These are phyloP conservation scores for Saccharata proteae DNA, from an alignment of 2,329 filamentous ascomycete genomes.

Conservation along the genomic window DNA sequence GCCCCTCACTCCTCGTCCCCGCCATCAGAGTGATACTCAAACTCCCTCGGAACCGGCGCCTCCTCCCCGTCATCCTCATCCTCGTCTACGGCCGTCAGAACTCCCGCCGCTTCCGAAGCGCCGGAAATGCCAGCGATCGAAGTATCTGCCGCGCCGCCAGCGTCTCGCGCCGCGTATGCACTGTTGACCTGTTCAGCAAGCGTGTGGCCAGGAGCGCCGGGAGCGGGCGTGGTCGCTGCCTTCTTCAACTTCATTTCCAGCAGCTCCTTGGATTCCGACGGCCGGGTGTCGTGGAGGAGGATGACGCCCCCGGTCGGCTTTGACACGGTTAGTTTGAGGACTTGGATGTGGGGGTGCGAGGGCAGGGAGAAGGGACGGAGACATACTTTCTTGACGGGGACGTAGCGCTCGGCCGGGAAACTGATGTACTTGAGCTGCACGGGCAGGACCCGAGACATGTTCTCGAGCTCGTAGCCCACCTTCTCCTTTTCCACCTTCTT, in stretches of 20 bases:
- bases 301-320: constrained; percentile 89
- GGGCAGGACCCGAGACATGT: constrained; percentile 91
- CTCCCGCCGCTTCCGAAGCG: constrained; percentile 62
- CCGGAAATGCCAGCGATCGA: constrained; percentile 47
- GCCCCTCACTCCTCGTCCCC: constrained; percentile 34
- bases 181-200: constrained; percentile 19
- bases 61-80: constrained; percentile 64
- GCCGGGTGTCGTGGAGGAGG: constrained; percentile 74
- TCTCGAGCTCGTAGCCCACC: constrained; percentile 88
- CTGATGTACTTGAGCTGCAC: constrained; percentile 91
- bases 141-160: constrained; percentile 18
- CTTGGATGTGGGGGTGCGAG: too few relatives aligned
- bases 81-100: constrained; percentile 80
- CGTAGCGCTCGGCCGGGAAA: constrained; percentile 82
- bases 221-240: constrained; percentile 34
- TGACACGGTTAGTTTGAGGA: constrained; percentile 27
- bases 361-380: too few relatives aligned
- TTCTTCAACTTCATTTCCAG: constrained; percentile 93
- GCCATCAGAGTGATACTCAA: constrained; percentile 66
- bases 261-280: constrained; percentile 64
- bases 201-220: constrained; percentile 28
- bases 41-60: constrained; percentile 56
- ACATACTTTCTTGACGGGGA: constrained; percentile 77
- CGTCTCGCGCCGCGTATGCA: constrained; percentile 7
- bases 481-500: constrained; percentile 95